phyloP scores from a whole-genome alignment of 225 moss, liverwort and hornwort genomes.

The Polytrichum commune region DNA sequence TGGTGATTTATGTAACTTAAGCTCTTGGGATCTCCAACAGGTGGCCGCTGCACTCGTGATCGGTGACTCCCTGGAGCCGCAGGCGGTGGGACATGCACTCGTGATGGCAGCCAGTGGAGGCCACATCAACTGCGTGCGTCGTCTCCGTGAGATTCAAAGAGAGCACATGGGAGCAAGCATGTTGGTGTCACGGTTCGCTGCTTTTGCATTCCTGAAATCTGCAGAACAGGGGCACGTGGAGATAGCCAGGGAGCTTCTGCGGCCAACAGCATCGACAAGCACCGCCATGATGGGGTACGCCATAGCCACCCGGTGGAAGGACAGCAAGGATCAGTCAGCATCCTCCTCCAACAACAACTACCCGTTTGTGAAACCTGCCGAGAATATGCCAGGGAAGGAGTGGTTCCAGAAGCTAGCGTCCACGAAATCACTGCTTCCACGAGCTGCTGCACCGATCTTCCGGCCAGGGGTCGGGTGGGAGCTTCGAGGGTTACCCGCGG shows the following conservation, averaged over 20 bases:
- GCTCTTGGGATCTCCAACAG: too few species aligned
- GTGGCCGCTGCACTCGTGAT: slow-evolving; percentile 24
- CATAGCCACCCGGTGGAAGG: slow-evolving; percentile 32
- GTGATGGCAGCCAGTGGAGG: slow-evolving; percentile 34
- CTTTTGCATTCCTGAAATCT: slow-evolving; percentile 45
- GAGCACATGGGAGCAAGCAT: slow-evolving; percentile 28
- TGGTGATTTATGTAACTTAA: too few species aligned
- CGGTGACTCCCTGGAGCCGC: slow-evolving; percentile 36
- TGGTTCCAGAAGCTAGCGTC: slow-evolving; percentile 36
- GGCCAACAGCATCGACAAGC: slow-evolving; percentile 31
- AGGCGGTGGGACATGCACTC: slow-evolving; percentile 42
- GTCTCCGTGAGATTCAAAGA: slow-evolving; percentile 27
- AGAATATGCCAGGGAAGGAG: slow-evolving; percentile 22
- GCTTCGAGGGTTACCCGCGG: slow-evolving; percentile 22
- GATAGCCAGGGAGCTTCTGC: slow-evolving; percentile 43
- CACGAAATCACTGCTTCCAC: slow-evolving; percentile 31
- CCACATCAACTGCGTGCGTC: slow-evolving; percentile 28
- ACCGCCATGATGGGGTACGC: slow-evolving; percentile 45
- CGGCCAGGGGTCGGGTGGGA: slow-evolving; percentile 20
- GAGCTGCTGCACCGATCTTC: slow-evolving; percentile 15
- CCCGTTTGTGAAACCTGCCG: slow-evolving; percentile 32
- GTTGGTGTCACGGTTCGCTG: slow-evolving; percentile 26
- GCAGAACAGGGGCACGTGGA: slow-evolving; percentile 43
- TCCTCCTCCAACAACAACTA: slow-evolving; percentile 13
- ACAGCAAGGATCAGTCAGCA: slow-evolving; percentile 13